phyloP scores from a whole-genome alignment of 805 yeast genomes.

The Candida rishiriensis region DNA sequence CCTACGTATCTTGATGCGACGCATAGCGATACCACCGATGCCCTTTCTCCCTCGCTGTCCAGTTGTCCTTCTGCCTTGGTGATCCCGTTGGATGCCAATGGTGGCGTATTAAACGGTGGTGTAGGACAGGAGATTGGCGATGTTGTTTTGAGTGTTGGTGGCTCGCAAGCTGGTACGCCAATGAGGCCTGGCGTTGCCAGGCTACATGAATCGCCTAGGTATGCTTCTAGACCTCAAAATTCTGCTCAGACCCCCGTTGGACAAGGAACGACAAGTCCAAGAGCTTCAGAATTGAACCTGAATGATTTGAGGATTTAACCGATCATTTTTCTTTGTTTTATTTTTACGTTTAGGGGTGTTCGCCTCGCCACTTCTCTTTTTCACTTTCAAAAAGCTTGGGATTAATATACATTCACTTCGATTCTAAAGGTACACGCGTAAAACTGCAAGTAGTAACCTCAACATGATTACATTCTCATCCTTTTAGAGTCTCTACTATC shows the following conservation, averaged over 20 bases:
- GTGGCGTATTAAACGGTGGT: neutral
- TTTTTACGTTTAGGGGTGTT: too few species aligned
- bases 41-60: slow-evolving; percentile 12
- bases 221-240: neutral
- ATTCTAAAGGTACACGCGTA: too few species aligned
- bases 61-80: slow-evolving; percentile 11
- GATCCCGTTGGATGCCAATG: slow-evolving; percentile 16
- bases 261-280: too few species aligned
- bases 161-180: slow-evolving; percentile 5
- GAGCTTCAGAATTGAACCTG: neutral
- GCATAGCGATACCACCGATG: neutral
- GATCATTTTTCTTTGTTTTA: neutral
- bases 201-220: slow-evolving; percentile 3
- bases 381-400: neutral
- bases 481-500: neutral
- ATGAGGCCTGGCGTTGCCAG: slow-evolving; percentile 9
- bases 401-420: too few species aligned
- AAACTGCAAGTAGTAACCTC: too few species aligned
- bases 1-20: slow-evolving; percentile 60
- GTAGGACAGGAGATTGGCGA: slow-evolving; percentile 4
- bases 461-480: neutral
- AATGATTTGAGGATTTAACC: neutral
- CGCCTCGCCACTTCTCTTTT: neutral
- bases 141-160: slow-evolving; percentile 7
- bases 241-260: too few species aligned